Evolutionary conservation across 2,329 filamentous ascomycete genomes (phyloP).

Genomic region (Xylaria sp.): DNA sequence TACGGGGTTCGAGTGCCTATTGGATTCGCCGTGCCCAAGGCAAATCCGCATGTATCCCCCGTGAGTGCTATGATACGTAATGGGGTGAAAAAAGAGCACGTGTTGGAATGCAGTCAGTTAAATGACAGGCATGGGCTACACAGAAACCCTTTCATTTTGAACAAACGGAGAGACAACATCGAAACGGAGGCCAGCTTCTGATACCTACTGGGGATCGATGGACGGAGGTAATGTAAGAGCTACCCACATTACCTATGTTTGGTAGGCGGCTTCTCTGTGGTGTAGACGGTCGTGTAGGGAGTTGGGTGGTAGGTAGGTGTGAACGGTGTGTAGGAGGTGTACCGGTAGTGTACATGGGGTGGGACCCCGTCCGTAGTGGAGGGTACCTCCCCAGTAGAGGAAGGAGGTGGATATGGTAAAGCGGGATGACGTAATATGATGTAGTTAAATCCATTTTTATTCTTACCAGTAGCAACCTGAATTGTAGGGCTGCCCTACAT

Average conservation of each 20-base stretch:
- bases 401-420: not conserved
- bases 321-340: not conserved
- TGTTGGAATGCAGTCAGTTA: constrained; percentile 17
- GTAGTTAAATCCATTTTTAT: not conserved
- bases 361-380: too few species aligned
- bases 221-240: not conserved
- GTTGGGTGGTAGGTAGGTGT: not conserved
- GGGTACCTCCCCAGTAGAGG: not conserved
- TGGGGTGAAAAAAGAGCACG: constrained; percentile 6
- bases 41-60: too few species aligned
- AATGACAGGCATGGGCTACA: constrained; percentile 18
- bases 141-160: constrained; percentile 2
- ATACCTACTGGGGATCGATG: not conserved
- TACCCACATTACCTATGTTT: too few species aligned
- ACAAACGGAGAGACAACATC: not conserved
- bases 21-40: too few species aligned
- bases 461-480: not conserved
- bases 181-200: not conserved
- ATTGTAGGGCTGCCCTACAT: not conserved
- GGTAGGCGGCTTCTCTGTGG: too few species aligned
- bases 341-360: too few species aligned
- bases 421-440: constrained; percentile 1
- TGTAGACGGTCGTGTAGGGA: not conserved
- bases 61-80: too few species aligned
- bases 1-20: too few species aligned